Evolutionary conservation across 371 early-diverging fungal species (phyloP).

Genomic region (Apophysomyces elegans): DNA sequence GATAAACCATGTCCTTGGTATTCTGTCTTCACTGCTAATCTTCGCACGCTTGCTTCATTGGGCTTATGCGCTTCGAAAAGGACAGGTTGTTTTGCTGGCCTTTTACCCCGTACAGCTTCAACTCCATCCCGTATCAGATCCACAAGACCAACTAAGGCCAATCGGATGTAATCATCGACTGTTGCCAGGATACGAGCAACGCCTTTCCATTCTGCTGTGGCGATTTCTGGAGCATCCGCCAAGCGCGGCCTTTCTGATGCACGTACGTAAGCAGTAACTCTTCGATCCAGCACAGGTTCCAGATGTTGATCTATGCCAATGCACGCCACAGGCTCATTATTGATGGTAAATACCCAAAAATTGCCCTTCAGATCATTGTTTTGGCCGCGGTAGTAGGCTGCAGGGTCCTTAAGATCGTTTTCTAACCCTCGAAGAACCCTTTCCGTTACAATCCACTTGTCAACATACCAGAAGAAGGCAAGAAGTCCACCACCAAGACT

Average conservation of each 20-base stretch:
- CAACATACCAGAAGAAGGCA: slow-evolving; percentile 39
- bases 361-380: slow-evolving; percentile 35
- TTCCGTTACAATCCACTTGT: slow-evolving; percentile 35
- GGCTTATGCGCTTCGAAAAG: slow-evolving; percentile 43
- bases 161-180: slow-evolving; percentile 41
- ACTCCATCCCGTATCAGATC: slow-evolving; percentile 25
- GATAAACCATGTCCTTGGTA: slow-evolving; percentile 54
- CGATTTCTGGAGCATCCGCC: slow-evolving; percentile 31
- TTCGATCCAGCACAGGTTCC: slow-evolving; percentile 20
- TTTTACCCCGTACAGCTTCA: background rate
- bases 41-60: slow-evolving; percentile 49
- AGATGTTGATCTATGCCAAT: slow-evolving; percentile 46
- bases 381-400: slow-evolving; percentile 39
- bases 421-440: slow-evolving; percentile 42
- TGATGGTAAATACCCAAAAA: slow-evolving; percentile 55
- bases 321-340: slow-evolving; percentile 47
- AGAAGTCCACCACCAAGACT: slow-evolving; percentile 31
- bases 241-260: slow-evolving; percentile 31
- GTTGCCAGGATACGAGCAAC: slow-evolving; percentile 32
- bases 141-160: slow-evolving; percentile 21
- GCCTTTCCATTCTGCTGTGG: slow-evolving; percentile 37
- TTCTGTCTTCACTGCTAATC: slow-evolving; percentile 48
- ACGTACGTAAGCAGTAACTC: slow-evolving; percentile 14
- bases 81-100: background rate
- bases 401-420: slow-evolving; percentile 46